Percentiles rank a stretch among this genome's conserved stretches.
Evolutionary conservation across 495 filamentous ascomycete genomes (phyloP).

Genomic region (Barbatosphaeria neglecta): DNA sequence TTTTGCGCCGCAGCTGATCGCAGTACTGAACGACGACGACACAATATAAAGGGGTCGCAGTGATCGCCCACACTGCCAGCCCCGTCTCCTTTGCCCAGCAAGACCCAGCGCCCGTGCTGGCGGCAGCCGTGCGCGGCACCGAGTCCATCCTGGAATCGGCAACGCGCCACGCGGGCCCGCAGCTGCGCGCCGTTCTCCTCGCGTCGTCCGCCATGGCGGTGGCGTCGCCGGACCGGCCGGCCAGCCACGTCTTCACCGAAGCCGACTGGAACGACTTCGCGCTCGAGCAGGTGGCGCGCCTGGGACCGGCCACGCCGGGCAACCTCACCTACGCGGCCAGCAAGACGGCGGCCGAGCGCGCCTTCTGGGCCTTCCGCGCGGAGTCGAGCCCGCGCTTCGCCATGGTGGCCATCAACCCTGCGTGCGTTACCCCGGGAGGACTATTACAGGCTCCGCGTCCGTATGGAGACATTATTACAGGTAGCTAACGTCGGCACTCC

Average conservation of each 20-base stretch:
- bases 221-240: conserved; percentile 9
- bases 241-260: conserved; percentile 16
- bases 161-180: conserved; percentile 35
- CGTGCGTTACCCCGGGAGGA: conserved; percentile 6
- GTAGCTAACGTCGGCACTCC: background rate
- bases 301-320: conserved; percentile 9
- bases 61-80: conserved; percentile 35
- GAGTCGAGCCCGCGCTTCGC: conserved; percentile 8
- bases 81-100: conserved; percentile 52
- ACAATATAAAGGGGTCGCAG: background rate
- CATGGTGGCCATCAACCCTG: conserved; percentile 9
- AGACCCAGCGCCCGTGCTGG: conserved; percentile 53
- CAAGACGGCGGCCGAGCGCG: conserved; percentile 21
- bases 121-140: conserved; percentile 62
- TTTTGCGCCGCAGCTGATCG: background rate
- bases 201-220: conserved; percentile 30
- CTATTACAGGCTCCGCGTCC: background rate
- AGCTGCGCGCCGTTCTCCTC: conserved; percentile 47
- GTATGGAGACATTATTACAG: background rate
- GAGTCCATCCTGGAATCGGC: conserved; percentile 58
- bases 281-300: conserved; percentile 7
- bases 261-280: conserved; percentile 23
- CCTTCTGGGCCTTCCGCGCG: conserved; percentile 16
- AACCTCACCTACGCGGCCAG: conserved; percentile 21
- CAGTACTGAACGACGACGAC: too few relatives aligned